Evolutionary conservation across 371 early-diverging fungal species (phyloP).

Genomic region (Basidiobolus heterosporus): DNA sequence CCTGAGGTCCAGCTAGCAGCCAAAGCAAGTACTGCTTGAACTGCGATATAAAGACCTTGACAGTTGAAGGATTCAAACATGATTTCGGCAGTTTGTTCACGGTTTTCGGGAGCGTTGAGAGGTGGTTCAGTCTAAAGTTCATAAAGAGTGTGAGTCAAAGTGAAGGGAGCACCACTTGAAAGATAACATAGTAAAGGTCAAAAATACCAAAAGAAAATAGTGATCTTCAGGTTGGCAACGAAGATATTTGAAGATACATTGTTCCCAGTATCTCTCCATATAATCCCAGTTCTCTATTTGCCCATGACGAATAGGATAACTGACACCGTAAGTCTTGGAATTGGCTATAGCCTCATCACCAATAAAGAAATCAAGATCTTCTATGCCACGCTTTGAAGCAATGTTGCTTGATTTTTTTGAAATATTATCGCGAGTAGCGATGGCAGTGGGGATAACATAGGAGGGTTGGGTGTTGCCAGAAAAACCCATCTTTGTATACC

Average conservation of each 20-base stretch:
- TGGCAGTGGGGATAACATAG: slow-evolving; percentile 86
- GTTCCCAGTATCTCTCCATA: slow-evolving; percentile 91
- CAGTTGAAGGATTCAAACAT: slow-evolving; percentile 85
- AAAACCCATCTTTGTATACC: slow-evolving; percentile 96
- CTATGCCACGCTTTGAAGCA: slow-evolving; percentile 89
- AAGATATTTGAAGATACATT: slow-evolving; percentile 89
- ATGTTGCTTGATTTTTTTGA: slow-evolving; percentile 32
- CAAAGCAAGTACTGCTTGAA: slow-evolving; percentile 81
- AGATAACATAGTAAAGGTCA: not conserved
- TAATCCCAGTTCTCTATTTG: slow-evolving; percentile 87
- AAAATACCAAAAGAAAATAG: slow-evolving; percentile 61
- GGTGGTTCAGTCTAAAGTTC: slow-evolving; percentile 67
- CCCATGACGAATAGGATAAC: slow-evolving; percentile 78
- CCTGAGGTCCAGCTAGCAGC: slow-evolving; percentile 79
- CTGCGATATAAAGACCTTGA: slow-evolving; percentile 79
- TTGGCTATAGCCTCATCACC: slow-evolving; percentile 90
- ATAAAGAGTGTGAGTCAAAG: not conserved
- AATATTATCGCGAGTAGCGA: slow-evolving; percentile 56
- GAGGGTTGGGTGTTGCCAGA: slow-evolving; percentile 93
- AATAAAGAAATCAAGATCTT: slow-evolving; percentile 92
- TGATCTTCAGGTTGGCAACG: slow-evolving; percentile 97
- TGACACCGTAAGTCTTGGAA: slow-evolving; percentile 64
- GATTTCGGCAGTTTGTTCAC: slow-evolving; percentile 85
- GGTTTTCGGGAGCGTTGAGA: slow-evolving; percentile 79
- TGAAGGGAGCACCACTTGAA: too few relatives aligned